Evolutionary conservation across 495 filamentous ascomycete genomes (phyloP).

Genomic region (Penicillium angulare): DNA sequence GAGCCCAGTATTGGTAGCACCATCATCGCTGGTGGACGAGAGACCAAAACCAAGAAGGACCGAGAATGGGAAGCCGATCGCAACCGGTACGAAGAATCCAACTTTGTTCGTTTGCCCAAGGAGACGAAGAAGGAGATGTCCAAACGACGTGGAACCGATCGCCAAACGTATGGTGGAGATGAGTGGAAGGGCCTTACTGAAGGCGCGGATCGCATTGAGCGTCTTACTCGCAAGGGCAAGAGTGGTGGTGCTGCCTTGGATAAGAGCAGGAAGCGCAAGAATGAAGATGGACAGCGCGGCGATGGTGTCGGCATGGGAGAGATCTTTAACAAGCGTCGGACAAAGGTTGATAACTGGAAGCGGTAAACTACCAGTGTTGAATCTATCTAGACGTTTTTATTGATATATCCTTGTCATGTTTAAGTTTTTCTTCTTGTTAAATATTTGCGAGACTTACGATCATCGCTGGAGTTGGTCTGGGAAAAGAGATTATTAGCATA

Average conservation of each 20-base stretch:
- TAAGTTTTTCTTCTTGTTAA: neutral
- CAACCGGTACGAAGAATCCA: constrained; percentile 77
- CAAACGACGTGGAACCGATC: constrained; percentile 47
- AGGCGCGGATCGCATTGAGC: constrained; percentile 73
- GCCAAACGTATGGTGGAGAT: constrained; percentile 71
- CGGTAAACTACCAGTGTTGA: too few relatives aligned
- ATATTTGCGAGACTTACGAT: constrained; percentile 1
- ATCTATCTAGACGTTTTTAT: constrained; percentile 2
- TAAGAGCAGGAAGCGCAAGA: constrained; percentile 75
- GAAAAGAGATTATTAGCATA: neutral
- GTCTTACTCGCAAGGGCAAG: constrained; percentile 59
- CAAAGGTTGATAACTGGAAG: constrained; percentile 63
- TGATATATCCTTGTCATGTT: neutral
- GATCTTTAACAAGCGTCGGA: constrained; percentile 70
- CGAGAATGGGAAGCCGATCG: constrained; percentile 68
- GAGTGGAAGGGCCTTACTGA: constrained; percentile 78
- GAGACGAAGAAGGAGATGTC: constrained; percentile 72
- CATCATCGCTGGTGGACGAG: constrained; percentile 69
- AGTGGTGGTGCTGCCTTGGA: constrained; percentile 62
- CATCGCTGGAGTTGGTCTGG: constrained; percentile 1
- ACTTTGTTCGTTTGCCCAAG: constrained; percentile 80
- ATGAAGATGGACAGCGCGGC: constrained; percentile 56
- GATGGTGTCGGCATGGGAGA: constrained; percentile 62
- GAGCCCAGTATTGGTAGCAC: constrained; percentile 83
- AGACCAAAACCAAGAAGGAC: constrained; percentile 68